phyloP scores from a whole-genome alignment of 352 stramenopile species.

The Phytophthora hibernalis region DNA sequence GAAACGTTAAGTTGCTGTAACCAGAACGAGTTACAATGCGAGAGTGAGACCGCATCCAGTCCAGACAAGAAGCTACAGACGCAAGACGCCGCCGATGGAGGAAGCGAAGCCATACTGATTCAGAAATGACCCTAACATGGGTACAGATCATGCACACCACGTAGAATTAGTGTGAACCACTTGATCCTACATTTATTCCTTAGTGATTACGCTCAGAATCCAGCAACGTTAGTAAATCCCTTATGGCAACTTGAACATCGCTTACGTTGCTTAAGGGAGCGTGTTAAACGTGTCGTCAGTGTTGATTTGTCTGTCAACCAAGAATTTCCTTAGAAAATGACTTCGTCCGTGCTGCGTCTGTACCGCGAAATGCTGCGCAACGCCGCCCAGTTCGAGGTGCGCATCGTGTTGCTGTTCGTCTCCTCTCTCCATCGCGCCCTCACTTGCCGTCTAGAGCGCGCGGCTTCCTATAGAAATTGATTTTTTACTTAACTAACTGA shows the following conservation, averaged over 20 bases:
- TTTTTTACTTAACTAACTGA: constrained; percentile 8
- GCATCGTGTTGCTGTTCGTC: constrained; percentile 4
- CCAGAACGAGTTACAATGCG: constrained; percentile 20
- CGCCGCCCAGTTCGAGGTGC: constrained; percentile 62
- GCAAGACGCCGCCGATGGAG: background rate
- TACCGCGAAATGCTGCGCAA: constrained; percentile 70
- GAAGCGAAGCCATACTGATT: background rate
- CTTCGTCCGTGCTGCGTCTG: constrained; percentile 53
- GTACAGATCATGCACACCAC: no score
- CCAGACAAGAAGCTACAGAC: constrained; percentile 25
- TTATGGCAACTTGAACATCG: no score
- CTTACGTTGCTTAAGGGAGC: no score
- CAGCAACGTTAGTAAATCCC: no score
- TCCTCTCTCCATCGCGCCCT: background rate
- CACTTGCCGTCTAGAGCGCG: background rate
- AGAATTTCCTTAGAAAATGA: no score
- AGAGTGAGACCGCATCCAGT: constrained; percentile 23
- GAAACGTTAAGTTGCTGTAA: background rate
- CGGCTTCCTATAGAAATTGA: background rate
- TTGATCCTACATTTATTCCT: background rate
- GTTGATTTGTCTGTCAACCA: background rate
- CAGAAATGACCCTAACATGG: no score
- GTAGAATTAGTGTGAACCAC: no score
- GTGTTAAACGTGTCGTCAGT: background rate
- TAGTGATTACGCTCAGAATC: no score